These are phyloP conservation scores for Avena sativa DNA, from an alignment of 176 grass and related monocot genomes.

Conservation along the genomic window DNA sequence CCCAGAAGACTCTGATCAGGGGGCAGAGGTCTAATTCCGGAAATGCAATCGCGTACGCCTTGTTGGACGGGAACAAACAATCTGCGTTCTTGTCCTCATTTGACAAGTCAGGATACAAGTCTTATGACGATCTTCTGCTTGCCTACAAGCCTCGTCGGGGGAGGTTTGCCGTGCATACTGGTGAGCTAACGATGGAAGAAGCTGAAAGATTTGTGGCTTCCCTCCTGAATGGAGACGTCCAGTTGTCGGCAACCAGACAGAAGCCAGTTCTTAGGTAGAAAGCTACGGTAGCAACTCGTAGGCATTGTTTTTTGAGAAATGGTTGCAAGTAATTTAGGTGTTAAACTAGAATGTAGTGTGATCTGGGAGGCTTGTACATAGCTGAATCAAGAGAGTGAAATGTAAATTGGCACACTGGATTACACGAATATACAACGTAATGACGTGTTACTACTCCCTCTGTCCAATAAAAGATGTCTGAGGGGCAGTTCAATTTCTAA, in stretches of 20 bases:
- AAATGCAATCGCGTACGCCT: constrained; percentile 54
- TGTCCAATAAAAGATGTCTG: too few relatives aligned
- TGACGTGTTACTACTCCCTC: background rate
- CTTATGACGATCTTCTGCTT: constrained; percentile 63
- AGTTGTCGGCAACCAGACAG: constrained; percentile 53
- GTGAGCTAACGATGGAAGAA: constrained; percentile 70
- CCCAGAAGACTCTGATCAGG: constrained; percentile 82
- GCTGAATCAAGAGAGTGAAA: constrained; percentile 3
- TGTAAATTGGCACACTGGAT: background rate
- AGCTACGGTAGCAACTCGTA: constrained; percentile 1
- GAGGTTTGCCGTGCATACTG: constrained; percentile 53
- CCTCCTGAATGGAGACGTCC: constrained; percentile 83
- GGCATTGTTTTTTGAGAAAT: constrained; percentile 22
- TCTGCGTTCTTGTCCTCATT: constrained; percentile 66
- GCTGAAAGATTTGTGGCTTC: constrained; percentile 75
- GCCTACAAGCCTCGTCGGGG: constrained; percentile 83
- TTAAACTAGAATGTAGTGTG: constrained; percentile 3
- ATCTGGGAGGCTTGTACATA: constrained; percentile 38
- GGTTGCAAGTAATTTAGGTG: constrained; percentile 30
- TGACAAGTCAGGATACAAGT: constrained; percentile 61
- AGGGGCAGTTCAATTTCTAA: too few relatives aligned
- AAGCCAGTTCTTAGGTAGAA: constrained; percentile 66
- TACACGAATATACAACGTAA: background rate
- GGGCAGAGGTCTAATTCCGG: constrained; percentile 50
- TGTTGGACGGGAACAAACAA: constrained; percentile 81